Conservation (phyloP, 2,329 filamentous ascomycete species). For the Nemania abortiva region DNA sequence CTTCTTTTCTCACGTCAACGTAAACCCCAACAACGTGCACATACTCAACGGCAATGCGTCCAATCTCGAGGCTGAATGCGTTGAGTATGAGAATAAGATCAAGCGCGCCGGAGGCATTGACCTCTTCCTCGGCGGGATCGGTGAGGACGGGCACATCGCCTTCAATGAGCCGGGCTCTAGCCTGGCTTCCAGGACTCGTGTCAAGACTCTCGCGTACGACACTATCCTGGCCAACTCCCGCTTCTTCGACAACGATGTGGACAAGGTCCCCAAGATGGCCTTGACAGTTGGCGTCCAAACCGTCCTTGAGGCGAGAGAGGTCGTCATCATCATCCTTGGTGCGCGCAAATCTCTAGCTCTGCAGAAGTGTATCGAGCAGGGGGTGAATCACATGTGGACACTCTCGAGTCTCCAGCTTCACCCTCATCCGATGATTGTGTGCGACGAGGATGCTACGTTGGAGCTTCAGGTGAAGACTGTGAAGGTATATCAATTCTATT, state of each 20-base stretch:
- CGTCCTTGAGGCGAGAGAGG: slow-evolving; percentile 82
- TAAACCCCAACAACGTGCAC: slow-evolving; percentile 84
- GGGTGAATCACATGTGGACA: slow-evolving; percentile 92
- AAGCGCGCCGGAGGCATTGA: slow-evolving; percentile 81
- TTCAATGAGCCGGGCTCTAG: slow-evolving; percentile 92
- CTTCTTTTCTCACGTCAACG: slow-evolving; percentile 88
- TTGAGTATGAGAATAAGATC: slow-evolving; percentile 83
- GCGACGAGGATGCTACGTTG: slow-evolving; percentile 82
- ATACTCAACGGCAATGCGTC: slow-evolving; percentile 84
- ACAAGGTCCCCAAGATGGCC: slow-evolving; percentile 82
- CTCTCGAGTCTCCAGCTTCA: slow-evolving; percentile 84
- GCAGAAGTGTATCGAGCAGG: slow-evolving; percentile 83
- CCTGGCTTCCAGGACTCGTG: slow-evolving; percentile 79
- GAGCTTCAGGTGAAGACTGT: slow-evolving; percentile 81
- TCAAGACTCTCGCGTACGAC: slow-evolving; percentile 89
- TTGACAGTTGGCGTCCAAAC: slow-evolving; percentile 88
- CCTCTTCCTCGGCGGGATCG: slow-evolving; percentile 86
- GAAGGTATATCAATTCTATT: slow-evolving; percentile 57
- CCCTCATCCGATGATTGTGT: slow-evolving; percentile 83
- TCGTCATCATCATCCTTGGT: slow-evolving; percentile 85
- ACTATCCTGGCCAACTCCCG: slow-evolving; percentile 87
- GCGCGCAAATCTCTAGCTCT: slow-evolving; percentile 84
- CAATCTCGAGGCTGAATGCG: slow-evolving; percentile 81
- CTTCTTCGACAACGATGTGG: slow-evolving; percentile 82
- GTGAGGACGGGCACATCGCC: slow-evolving; percentile 87